A percentile compares a stretch with the other conserved stretches of the same genome.
phyloP scores from a whole-genome alignment of 306 rosid genomes.

The Rubus parviflorus region DNA sequence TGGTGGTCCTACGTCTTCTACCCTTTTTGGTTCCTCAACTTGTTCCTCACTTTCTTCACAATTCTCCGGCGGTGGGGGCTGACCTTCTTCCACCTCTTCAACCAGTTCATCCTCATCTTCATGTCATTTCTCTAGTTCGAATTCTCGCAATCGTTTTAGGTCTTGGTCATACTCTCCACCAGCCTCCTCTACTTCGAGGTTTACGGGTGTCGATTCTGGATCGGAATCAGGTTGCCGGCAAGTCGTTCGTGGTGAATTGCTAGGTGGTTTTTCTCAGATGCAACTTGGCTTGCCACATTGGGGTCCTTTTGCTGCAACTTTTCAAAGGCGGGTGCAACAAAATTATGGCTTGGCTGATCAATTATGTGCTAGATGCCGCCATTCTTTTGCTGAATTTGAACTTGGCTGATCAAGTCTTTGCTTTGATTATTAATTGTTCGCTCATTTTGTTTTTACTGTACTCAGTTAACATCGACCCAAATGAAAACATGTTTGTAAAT shows the following conservation, averaged over 20 bases:
- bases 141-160: conserved; percentile 72
- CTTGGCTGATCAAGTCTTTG: no score
- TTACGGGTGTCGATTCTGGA: conserved; percentile 58
- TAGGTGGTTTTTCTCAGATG: conserved; percentile 40
- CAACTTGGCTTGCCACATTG: conserved; percentile 58
- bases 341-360: conserved; percentile 70
- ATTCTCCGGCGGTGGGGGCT: conserved; percentile 52
- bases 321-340: conserved; percentile 79
- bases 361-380: conserved; percentile 47
- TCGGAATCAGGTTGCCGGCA: conserved; percentile 44
- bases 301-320: conserved; percentile 56
- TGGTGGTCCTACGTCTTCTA: conserved; percentile 78
- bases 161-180: conserved; percentile 50
- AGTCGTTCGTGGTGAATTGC: conserved; percentile 37
- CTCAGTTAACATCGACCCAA: no score
- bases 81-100: conserved; percentile 44
- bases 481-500: no score
- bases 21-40: conserved; percentile 65
- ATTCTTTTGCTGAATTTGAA: conserved; percentile 55
- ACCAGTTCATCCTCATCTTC: conserved; percentile 46
- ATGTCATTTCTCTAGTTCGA: conserved; percentile 76
- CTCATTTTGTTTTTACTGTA: no score
- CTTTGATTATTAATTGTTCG: no score
- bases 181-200: conserved; percentile 42
- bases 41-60: conserved; percentile 50